These are phyloP conservation scores for Hypoxylon trugodes DNA, from an alignment of 495 filamentous ascomycete species.

Conservation along the genomic window DNA sequence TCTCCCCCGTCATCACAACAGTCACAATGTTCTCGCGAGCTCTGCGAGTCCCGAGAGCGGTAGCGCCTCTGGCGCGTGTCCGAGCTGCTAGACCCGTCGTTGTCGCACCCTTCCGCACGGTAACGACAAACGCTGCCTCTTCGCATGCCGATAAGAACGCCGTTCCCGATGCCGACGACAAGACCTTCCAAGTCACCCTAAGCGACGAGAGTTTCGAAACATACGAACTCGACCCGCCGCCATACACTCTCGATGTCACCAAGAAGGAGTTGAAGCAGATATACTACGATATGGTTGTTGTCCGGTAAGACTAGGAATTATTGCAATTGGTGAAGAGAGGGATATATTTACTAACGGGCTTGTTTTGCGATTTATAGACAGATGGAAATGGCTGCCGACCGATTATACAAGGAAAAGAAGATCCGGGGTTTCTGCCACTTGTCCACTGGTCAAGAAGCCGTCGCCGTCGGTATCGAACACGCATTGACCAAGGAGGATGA, in stretches of 20 bases:
- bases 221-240: conserved; percentile 95
- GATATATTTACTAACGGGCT: conserved; percentile 16
- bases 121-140: conserved; percentile 94
- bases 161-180: conserved; percentile 85
- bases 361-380: conserved; percentile 66
- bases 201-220: conserved; percentile 99
- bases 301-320: conserved; percentile 83
- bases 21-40: conserved; percentile 62
- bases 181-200: conserved; percentile 90
- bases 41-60: conserved; percentile 56
- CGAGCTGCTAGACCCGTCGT: conserved; percentile 52
- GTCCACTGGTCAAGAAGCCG: conserved; percentile 97
- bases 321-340: conserved; percentile 10
- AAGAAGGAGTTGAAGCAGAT: conserved; percentile 98
- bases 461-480: conserved; percentile 96
- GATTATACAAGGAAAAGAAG: conserved; percentile 99
- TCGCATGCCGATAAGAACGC: conserved; percentile 85
- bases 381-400: conserved; percentile 99
- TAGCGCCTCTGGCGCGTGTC: conserved; percentile 49
- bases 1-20: background rate
- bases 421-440: conserved; percentile 99
- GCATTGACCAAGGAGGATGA: conserved; percentile 90
- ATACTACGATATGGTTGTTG: conserved; percentile 96
- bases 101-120: conserved; percentile 68
- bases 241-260: conserved; percentile 89